Conservation (phyloP, 805 yeast species). For the Saturnispora quitensis region DNA sequence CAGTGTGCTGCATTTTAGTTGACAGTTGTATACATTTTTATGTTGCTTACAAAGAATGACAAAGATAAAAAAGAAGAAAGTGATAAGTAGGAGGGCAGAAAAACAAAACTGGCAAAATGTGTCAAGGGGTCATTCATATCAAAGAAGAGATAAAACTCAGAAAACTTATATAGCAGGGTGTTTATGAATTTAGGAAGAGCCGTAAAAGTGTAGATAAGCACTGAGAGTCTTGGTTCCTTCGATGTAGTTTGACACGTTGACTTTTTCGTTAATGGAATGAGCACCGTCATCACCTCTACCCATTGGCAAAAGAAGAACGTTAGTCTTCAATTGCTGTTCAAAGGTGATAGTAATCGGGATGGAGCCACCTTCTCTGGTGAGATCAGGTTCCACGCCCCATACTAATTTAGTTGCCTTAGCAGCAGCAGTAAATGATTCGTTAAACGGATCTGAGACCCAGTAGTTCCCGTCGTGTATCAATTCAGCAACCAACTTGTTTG, state of each 20-base stretch:
- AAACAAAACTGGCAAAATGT: neutral
- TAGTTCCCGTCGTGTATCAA: slow-evolving; percentile 91
- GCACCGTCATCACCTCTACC: slow-evolving; percentile 99
- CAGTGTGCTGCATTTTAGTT: too few species aligned
- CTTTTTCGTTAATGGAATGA: slow-evolving; percentile 93
- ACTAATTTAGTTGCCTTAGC: slow-evolving; percentile 88
- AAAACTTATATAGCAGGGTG: neutral
- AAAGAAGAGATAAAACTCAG: neutral
- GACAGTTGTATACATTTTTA: too few species aligned
- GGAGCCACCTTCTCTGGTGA: slow-evolving; percentile 98
- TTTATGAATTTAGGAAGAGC: neutral
- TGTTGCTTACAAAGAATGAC: too few species aligned
- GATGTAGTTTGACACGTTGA: slow-evolving; percentile 80
- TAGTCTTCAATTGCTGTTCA: slow-evolving; percentile 77
- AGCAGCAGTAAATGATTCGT: slow-evolving; percentile 90
- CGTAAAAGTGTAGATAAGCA: slow-evolving; percentile 83
- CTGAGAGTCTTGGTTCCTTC: slow-evolving; percentile 90
- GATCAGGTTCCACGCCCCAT: slow-evolving; percentile 92
- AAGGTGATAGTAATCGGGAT: slow-evolving; percentile 95
- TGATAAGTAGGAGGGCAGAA: neutral
- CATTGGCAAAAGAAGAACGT: slow-evolving; percentile 87
- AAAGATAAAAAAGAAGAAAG: too few species aligned
- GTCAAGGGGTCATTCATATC: neutral
- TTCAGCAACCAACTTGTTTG: slow-evolving; percentile 63
- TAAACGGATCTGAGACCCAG: slow-evolving; percentile 93